Evolutionary conservation across 257 asterid species (phyloP), one percentile per base, ranked within the genome.

Genomic region (Solanum arcanum): DNA sequence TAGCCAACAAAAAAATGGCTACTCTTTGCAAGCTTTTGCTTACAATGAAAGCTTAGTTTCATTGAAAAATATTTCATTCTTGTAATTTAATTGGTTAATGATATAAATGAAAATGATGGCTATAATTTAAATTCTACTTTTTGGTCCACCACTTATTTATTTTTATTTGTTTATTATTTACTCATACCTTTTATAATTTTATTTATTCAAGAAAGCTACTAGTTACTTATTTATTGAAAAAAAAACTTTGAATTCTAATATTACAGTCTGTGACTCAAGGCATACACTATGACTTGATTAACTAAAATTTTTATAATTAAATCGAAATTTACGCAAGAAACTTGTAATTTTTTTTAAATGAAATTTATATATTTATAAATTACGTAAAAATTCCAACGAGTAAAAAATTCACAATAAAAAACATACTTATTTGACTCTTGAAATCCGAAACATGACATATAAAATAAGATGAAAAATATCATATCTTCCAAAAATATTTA

Each of bases 41-140:
- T 70, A 64, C 46, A 73, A 49, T 11, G 70, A 81, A 41, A 82
- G 44, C 56, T 83, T 86, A 46, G 83, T 77, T 84, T 93, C 81
- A 16, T 39, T 85, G 31, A 68, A 68, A 60, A 68, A 16, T 41
- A 80, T 18, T 10, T 49, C 1, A 12, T 16, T 16, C 33, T 49
- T 72, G 85, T 81, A 81, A 29, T 11, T 81, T 49, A 81, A 7
- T 81, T 49, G 18, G 9, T 81, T 29, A 20, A 29, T 81, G 27
- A 81, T 81, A 5, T 37, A 10, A 81, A 27, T 81, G 85, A 81
- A 23, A 5, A 80, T 27, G 20, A 49, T 18, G 41, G 29, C 42
- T 47, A 15, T 16, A 3, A 9, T 47, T 80, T 25, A 31, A 69
- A 69, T 69, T 29, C 2, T 8, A 46, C 41, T 14, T 78, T 25